phyloP scores from a whole-genome alignment of 129 eudicot species.

The Chrysanthemum seticuspe region DNA sequence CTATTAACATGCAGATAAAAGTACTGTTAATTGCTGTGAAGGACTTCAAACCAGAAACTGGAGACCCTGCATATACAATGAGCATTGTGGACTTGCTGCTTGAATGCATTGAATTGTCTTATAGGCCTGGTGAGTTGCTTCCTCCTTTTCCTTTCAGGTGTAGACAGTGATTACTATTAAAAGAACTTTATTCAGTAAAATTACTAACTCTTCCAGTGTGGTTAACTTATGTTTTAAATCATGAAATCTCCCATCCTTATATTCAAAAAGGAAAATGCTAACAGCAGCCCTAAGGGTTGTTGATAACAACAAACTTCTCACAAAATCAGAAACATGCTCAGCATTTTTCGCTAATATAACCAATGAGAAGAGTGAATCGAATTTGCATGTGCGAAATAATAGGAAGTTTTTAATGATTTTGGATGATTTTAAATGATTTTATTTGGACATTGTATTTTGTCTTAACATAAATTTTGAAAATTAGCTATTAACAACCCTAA shows the following conservation, averaged over 20 bases:
- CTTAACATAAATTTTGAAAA: too few species aligned
- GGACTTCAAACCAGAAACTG: slow-evolving; percentile 76
- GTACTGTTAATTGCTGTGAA: slow-evolving; percentile 80
- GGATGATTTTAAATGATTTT: too few species aligned
- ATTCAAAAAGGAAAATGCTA: too few species aligned
- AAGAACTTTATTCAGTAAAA: background rate
- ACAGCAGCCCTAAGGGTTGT: too few species aligned
- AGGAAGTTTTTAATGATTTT: too few species aligned
- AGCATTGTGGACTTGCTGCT: slow-evolving; percentile 94
- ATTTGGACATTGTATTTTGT: too few species aligned
- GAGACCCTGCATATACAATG: slow-evolving; percentile 93
- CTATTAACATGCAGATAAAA: slow-evolving; percentile 62
- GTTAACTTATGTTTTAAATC: background rate
- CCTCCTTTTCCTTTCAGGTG: background rate
- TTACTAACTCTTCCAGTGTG: background rate
- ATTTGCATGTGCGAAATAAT: too few species aligned
- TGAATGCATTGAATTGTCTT: slow-evolving; percentile 88
- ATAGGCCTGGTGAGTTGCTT: slow-evolving; percentile 72
- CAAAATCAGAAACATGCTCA: too few species aligned
- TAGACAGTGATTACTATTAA: background rate
- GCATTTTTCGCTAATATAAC: too few species aligned
- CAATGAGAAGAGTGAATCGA: too few species aligned
- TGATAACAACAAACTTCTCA: too few species aligned
- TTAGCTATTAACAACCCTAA: too few species aligned
- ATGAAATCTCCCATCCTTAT: background rate